Evolutionary conservation across 345 rosid species (phyloP).

Genomic region (Citrus cavaleriei): DNA sequence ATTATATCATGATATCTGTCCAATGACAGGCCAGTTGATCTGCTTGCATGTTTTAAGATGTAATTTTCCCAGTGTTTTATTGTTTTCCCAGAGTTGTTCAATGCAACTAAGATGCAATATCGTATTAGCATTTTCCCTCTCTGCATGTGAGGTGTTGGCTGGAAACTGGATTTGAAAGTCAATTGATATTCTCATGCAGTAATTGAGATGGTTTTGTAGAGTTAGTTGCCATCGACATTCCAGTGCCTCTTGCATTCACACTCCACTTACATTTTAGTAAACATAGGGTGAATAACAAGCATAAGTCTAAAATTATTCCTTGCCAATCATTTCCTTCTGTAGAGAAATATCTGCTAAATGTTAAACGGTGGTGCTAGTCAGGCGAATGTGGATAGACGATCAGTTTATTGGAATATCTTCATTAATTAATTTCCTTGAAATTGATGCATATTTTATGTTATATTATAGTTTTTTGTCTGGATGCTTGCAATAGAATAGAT

Average conservation of each 20-base stretch:
- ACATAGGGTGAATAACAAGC: no score
- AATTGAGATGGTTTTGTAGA: not conserved
- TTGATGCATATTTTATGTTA: not conserved
- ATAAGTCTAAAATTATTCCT: not conserved
- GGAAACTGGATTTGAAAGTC: not conserved
- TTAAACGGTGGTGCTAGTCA: not conserved
- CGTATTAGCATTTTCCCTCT: not conserved
- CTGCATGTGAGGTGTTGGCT: not conserved
- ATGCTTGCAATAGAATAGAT: not conserved
- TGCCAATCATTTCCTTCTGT: not conserved
- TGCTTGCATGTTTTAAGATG: slow-evolving; percentile 4
- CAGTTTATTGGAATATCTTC: not conserved
- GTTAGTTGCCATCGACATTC: not conserved
- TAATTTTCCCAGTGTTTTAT: not conserved
- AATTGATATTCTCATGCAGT: not conserved
- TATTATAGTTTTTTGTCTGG: not conserved
- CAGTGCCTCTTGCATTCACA: not conserved
- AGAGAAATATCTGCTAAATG: not conserved
- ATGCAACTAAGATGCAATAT: not conserved
- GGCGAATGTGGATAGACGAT: not conserved
- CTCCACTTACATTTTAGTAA: not conserved
- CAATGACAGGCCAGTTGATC: not conserved
- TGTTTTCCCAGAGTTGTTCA: not conserved
- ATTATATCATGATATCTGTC: not conserved
- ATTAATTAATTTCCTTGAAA: not conserved